These are phyloP conservation scores for Candida freyschussii DNA, from an alignment of 1,139 yeast genomes.

Conservation along the genomic window DNA sequence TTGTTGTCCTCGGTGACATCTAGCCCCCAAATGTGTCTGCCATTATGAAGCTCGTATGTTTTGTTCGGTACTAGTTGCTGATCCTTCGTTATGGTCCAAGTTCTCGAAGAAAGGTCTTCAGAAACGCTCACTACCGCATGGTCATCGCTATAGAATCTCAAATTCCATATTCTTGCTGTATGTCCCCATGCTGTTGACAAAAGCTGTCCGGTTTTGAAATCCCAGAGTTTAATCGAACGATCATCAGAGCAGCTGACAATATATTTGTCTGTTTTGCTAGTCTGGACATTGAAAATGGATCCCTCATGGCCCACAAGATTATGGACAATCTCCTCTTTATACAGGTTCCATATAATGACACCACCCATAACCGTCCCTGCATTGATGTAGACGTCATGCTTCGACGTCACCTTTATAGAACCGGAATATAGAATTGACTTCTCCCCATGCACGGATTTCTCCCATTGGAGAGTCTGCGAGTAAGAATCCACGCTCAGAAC, in stretches of 20 bases:
- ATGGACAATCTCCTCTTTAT: conserved; percentile 41
- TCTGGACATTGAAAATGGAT: conserved; percentile 76
- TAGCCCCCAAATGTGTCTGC: conserved; percentile 85
- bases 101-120: conserved; percentile 85
- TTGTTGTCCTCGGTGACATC: conserved; percentile 46
- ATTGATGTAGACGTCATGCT: conserved; percentile 50
- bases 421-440: conserved; percentile 88
- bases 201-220: conserved; percentile 47
- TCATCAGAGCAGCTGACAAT: conserved; percentile 90
- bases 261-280: conserved; percentile 50
- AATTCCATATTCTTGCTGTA: conserved; percentile 86
- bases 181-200: conserved; percentile 94
- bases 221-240: conserved; percentile 78
- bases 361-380: conserved; percentile 96
- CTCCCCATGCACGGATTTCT: conserved; percentile 52
- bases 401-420: conserved; percentile 46
- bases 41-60: conserved; percentile 64
- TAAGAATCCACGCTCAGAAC: conserved; percentile 45
- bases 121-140: conserved; percentile 58
- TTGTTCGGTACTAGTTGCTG: conserved; percentile 38
- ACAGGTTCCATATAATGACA: conserved; percentile 69
- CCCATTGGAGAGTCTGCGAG: conserved; percentile 32
- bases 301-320: conserved; percentile 78
- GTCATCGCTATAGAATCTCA: conserved; percentile 49
- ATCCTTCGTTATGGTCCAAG: conserved; percentile 50